Conservation (phyloP, 306 rosid species). For the Castanospermum australe region DNA sequence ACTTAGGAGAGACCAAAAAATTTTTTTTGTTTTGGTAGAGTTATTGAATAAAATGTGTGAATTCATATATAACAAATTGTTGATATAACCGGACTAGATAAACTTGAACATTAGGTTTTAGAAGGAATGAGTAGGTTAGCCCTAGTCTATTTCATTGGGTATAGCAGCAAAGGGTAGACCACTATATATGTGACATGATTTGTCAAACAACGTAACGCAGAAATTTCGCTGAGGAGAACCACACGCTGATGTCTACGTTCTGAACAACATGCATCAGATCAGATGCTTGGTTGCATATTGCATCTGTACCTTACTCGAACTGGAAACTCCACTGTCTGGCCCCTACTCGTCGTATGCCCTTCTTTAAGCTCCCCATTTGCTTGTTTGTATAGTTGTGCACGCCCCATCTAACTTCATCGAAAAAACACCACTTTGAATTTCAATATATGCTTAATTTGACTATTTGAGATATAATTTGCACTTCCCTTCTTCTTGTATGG, state of each 20-base stretch:
- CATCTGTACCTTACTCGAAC: conserved; percentile 9
- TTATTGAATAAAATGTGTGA: too few relatives aligned
- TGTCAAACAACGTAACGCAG: conserved; percentile 4
- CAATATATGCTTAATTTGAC: too few relatives aligned
- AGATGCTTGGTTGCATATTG: background rate
- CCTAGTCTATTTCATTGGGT: background rate
- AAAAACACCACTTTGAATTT: background rate
- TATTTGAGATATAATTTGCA: too few relatives aligned
- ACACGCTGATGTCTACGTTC: background rate
- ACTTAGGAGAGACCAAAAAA: too few relatives aligned
- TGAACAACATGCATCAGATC: background rate
- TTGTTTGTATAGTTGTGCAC: background rate
- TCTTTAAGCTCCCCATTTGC: background rate
- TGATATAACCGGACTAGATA: too few relatives aligned
- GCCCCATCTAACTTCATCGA: conserved; percentile 6
- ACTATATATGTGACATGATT: background rate
- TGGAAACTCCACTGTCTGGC: background rate
- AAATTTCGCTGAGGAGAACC: conserved; percentile 34
- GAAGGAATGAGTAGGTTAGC: background rate
- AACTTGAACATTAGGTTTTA: background rate
- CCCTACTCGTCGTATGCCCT: conserved; percentile 17
- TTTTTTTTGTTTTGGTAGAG: too few relatives aligned
- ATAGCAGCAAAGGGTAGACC: background rate
- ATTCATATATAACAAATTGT: too few relatives aligned
- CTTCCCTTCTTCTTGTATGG: too few relatives aligned